Evolutionary conservation across 2,329 filamentous ascomycete species (phyloP), one percentile per base, ranked within the genome.

Genomic region (Plenodomus biglobosus): DNA sequence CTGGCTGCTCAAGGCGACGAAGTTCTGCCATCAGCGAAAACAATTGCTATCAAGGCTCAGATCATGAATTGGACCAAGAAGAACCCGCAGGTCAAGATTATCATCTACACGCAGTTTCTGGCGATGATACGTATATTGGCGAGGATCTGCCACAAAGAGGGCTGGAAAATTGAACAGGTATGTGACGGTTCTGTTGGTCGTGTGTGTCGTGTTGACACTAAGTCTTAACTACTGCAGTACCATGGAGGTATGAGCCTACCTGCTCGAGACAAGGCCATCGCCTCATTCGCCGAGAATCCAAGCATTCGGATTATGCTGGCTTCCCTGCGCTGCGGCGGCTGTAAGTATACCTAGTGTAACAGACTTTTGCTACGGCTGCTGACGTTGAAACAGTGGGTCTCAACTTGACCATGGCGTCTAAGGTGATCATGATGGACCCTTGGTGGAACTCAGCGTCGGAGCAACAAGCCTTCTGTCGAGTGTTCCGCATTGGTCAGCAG

Each of bases 401-500:
- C 18, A 85, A 86, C 56, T 69, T 86, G 10, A 84, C 81, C 0
- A 78, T 78, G 65, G 84, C 84, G 0, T 71, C 61, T 3, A 66
- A 70, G 4, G 76, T 78, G 40, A 77, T 81, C 35, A 68, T 73
- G 13, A 62, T 81, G 16, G 77, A 79, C 48, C 74, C 74, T 0
- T 78, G 75, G 76, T 90, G 83, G 82, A 88, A 89, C 47, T 68
- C 68, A 1, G 74, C 78, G 0, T 66, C 76, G 0, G 85, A 90
- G 56, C 72, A 83, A n/a, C 87, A 90, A 58, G 85, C 81, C 0
- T 82, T 82, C 60, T 80, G 76, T 1, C 80, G 87, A 0, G 80
- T 89, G 0, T 81, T 80, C 56, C 78, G 87, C 4, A 83, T 85
- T 2, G 86, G 86, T 0, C 88, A 92, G 53, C 52, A 62, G 0